Evolutionary conservation across 768 basidiomycete genomes (phyloP).

Genomic region (Lactarius tabidus): DNA sequence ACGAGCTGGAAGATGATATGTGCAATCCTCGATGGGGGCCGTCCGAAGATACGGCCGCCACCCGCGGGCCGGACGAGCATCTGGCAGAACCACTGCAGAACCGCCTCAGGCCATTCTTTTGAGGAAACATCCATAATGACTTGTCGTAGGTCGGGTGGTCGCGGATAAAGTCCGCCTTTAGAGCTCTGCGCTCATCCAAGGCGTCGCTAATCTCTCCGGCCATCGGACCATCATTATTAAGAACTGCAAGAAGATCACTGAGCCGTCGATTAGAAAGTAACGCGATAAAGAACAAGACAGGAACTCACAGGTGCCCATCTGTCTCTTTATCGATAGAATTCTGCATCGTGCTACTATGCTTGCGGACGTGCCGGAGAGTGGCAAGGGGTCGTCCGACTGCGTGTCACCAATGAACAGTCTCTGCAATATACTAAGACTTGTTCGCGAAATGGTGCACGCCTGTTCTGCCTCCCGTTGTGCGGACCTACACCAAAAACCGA

Average conservation of each 20-base stretch:
- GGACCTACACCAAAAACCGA: too few species aligned
- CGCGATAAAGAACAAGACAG: not conserved
- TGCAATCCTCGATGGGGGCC: too few species aligned
- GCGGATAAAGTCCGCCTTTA: slow-evolving; percentile 81
- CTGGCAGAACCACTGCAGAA: slow-evolving; percentile 87
- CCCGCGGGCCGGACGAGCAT: too few species aligned
- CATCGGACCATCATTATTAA: slow-evolving; percentile 49
- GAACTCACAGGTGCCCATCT: slow-evolving; percentile 66
- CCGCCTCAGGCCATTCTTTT: slow-evolving; percentile 66
- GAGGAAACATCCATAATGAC: slow-evolving; percentile 87
- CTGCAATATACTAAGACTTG: slow-evolving; percentile 58
- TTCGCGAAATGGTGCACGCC: slow-evolving; percentile 49
- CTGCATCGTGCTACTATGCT: slow-evolving; percentile 34
- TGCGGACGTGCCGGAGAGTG: slow-evolving; percentile 42
- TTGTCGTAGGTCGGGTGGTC: slow-evolving; percentile 85
- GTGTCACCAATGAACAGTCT: slow-evolving; percentile 58
- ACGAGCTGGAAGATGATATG: too few species aligned
- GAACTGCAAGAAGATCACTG: slow-evolving; percentile 67
- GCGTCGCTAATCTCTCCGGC: slow-evolving; percentile 58
- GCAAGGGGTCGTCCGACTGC: slow-evolving; percentile 52
- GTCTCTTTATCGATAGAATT: slow-evolving; percentile 69
- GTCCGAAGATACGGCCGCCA: too few species aligned
- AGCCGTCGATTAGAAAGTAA: not conserved
- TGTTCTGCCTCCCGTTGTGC: slow-evolving; percentile 26
- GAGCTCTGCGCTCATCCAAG: slow-evolving; percentile 63